Evolutionary conservation across 176 grass and related monocot genomes (phyloP), one percentile per base, ranked within the genome.

Genomic region (Carex scoparia): DNA sequence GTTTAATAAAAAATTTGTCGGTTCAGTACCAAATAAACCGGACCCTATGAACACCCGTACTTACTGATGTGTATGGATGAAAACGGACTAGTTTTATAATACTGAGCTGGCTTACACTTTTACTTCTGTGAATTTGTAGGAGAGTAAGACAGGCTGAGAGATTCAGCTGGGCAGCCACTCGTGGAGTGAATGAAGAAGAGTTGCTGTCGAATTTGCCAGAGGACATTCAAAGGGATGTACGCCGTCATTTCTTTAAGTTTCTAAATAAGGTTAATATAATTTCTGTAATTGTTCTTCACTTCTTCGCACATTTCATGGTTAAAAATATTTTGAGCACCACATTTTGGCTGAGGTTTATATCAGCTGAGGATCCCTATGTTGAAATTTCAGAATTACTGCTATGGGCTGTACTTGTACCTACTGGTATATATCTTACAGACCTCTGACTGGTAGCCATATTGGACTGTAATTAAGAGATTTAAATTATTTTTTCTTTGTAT

Each of bases 141-240:
- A 89, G 89, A 87, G 89, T 98, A 66, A 94, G 88, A 74, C 91
- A 84, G 32, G 93, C 96, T 63, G 96, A 98, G 87, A 93, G 96
- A 86, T 95, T 95, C 87, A 95, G 79, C 84, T 95, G 96, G 96
- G 96, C 91, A 61, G 96, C 96, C 65, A 98, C 96, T 68, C 96
- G 86, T 86, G 96, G 96, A 65, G 91, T 94, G 79, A 92, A 98
- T 69, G 96, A 98, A 90, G 93, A 95, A 69, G 83, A 98, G 63
- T 87, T 98, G 79, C 71, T 98, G 66, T 85, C 79, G 60, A 95
- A 98, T 85, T 89, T 98, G 85, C 96, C 96, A 49, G 96, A 98
- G 92, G 96, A 98, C 72, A 93, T 98, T 80, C 96, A 98, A 88
- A 92, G 96, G 86, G 93, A 95, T 59, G 92, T 98, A 88, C 96